Percentiles rank a stretch among this genome's conserved stretches.
Conservation (phyloP, 78 protist genomes). For the Dictyostelium citrinum region DNA sequence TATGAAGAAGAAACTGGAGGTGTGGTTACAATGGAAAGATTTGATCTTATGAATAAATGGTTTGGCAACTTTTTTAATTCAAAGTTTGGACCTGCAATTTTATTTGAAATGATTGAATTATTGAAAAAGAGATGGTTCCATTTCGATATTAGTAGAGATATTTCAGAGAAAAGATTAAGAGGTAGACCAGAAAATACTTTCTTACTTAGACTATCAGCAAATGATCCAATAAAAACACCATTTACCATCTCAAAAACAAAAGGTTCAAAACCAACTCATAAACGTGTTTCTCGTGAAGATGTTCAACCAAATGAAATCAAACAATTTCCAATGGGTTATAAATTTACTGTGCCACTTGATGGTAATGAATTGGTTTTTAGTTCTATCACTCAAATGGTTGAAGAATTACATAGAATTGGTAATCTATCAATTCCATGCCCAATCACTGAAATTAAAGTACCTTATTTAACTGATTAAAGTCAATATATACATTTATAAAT, state of each 20-base stretch:
- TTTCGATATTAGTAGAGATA: slow-evolving; percentile 59
- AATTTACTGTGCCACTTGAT: slow-evolving; percentile 42
- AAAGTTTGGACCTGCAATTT: slow-evolving; percentile 2
- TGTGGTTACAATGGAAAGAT: slow-evolving; percentile 57
- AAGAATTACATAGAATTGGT: slow-evolving; percentile 10
- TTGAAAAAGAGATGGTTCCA: slow-evolving; percentile 76
- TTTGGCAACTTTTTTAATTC: slow-evolving; percentile 60
- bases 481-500: background rate
- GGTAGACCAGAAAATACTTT: slow-evolving; percentile 80
- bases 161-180: slow-evolving; percentile 54
- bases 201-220: slow-evolving; percentile 33
- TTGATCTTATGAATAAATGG: slow-evolving; percentile 77
- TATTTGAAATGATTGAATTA: slow-evolving; percentile 33
- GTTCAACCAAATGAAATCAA: background rate
- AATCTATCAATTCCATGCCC: slow-evolving; percentile 54
- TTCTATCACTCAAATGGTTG: slow-evolving; percentile 16
- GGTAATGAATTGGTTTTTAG: slow-evolving; percentile 33
- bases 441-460: slow-evolving; percentile 50
- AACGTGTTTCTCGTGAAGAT: slow-evolving; percentile 58
- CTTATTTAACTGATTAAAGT: slow-evolving; percentile 40
- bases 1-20: slow-evolving; percentile 42
- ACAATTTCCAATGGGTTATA: slow-evolving; percentile 57
- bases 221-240: slow-evolving; percentile 72
- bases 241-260: slow-evolving; percentile 66
- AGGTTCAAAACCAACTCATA: slow-evolving; percentile 54